Conservation (phyloP, 768 basidiomycete genomes). For the Scleroderma citrinum region DNA sequence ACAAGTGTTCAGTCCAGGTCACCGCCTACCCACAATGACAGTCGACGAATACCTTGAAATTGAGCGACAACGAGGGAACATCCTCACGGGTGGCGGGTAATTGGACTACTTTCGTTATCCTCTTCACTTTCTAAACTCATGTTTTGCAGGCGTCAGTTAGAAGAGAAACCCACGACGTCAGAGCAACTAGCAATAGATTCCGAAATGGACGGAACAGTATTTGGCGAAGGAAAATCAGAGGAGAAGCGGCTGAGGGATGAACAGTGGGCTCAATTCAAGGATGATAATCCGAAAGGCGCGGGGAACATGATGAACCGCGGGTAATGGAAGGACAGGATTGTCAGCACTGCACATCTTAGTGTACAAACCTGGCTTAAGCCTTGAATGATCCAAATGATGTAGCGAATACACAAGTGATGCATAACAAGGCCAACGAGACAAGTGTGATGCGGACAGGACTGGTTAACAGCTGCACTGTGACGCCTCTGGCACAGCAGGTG, state of each 20-base stretch:
- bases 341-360: constrained; percentile 4
- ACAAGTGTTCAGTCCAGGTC: constrained; percentile 79
- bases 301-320: constrained; percentile 98
- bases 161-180: constrained; percentile 59
- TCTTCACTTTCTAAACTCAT: constrained; percentile 3
- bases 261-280: constrained; percentile 86
- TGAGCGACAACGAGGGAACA: constrained; percentile 77
- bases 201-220: constrained; percentile 75
- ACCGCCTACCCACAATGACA: constrained; percentile 90
- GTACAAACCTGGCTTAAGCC: neutral
- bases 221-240: constrained; percentile 65
- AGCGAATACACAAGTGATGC: constrained; percentile 10
- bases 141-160: constrained; percentile 53
- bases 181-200: constrained; percentile 76
- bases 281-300: constrained; percentile 81
- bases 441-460: neutral
- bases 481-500: constrained; percentile 75
- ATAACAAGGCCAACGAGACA: constrained; percentile 17
- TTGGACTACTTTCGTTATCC: constrained; percentile 19
- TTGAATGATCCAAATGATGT: constrained; percentile 8
- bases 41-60: constrained; percentile 92
- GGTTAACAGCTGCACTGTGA: constrained; percentile 80
- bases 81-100: constrained; percentile 85
- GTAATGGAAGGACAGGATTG: constrained; percentile 10
- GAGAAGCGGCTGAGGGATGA: constrained; percentile 81